Evolutionary conservation across 495 filamentous ascomycete species (phyloP).

Genomic region (Cladorrhinum samala): DNA sequence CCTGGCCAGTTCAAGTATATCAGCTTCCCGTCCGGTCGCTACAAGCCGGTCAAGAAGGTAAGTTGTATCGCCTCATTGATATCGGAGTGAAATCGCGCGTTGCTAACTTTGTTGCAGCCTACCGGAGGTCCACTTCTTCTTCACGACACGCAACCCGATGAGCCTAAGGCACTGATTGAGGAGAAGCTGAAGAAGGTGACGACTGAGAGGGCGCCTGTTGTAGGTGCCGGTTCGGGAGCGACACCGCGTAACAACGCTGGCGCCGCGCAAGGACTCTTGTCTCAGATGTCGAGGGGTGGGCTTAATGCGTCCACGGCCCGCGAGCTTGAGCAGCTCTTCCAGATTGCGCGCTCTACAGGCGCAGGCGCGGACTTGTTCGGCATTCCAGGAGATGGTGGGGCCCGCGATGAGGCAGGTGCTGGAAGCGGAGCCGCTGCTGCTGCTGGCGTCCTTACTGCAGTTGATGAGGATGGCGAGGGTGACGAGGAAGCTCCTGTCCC

Average conservation of each 20-base stretch:
- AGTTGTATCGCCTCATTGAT: constrained; percentile 28
- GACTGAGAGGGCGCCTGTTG: constrained; percentile 54
- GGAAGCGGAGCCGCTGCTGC: constrained; percentile 62
- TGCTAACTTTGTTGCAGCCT: constrained; percentile 57
- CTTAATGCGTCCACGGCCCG: background rate
- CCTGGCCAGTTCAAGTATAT: constrained; percentile 93
- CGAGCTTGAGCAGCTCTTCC: constrained; percentile 36
- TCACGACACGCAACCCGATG: constrained; percentile 73
- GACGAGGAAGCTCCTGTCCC: constrained; percentile 77
- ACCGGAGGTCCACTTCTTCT: constrained; percentile 91
- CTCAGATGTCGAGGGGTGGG: background rate
- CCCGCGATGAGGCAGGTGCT: constrained; percentile 7
- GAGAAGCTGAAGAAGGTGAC: constrained; percentile 78
- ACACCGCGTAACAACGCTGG: constrained; percentile 10
- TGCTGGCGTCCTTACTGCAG: constrained; percentile 71
- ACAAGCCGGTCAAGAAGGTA: constrained; percentile 94
- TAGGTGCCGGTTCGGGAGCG: constrained; percentile 24
- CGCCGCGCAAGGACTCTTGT: constrained; percentile 11
- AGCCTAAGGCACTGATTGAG: constrained; percentile 73
- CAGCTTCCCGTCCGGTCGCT: constrained; percentile 78
- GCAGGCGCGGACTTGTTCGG: too few species aligned
- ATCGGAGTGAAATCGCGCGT: too few species aligned
- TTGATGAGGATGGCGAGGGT: constrained; percentile 81
- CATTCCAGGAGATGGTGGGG: constrained; percentile 7
- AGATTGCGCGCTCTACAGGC: constrained; percentile 8